phyloP scores from a whole-genome alignment of 257 asterid genomes.

The Solanum acaule region DNA sequence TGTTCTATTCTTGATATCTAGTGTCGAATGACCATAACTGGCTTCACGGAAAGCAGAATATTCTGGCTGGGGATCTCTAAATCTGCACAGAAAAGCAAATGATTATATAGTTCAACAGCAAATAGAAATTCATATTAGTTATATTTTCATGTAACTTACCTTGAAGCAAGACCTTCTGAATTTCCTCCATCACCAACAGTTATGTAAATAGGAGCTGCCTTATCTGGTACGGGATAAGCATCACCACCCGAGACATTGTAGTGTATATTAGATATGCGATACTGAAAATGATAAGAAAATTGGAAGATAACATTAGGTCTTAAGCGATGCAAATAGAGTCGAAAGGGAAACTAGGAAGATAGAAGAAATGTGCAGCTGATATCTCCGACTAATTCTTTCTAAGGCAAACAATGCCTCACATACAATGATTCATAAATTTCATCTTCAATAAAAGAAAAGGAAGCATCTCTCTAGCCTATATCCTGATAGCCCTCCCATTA shows the following conservation, averaged over 20 bases:
- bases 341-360: not conserved
- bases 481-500: not conserved
- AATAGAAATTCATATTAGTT: not conserved
- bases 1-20: conserved; percentile 80
- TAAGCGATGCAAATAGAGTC: not conserved
- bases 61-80: conserved; percentile 89
- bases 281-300: conserved; percentile 33
- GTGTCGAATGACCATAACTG: conserved; percentile 89
- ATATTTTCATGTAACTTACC: conserved; percentile 16
- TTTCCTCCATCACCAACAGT: conserved; percentile 99
- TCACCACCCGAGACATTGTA: conserved; percentile 38
- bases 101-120: not conserved
- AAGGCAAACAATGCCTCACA: not conserved
- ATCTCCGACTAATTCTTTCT: not conserved
- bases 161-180: conserved; percentile 93
- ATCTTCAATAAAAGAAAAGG: not conserved
- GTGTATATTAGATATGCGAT: conserved; percentile 75
- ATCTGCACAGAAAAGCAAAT: conserved; percentile 31
- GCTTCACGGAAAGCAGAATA: conserved; percentile 96
- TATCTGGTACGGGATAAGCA: conserved; percentile 58
- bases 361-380: not conserved
- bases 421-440: not conserved
- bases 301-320: not conserved
- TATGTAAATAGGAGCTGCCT: conserved; percentile 86
- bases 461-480: not conserved